phyloP scores from a whole-genome alignment of 1,284 basidiomycete species.

The Apiotrichum brassicae region DNA sequence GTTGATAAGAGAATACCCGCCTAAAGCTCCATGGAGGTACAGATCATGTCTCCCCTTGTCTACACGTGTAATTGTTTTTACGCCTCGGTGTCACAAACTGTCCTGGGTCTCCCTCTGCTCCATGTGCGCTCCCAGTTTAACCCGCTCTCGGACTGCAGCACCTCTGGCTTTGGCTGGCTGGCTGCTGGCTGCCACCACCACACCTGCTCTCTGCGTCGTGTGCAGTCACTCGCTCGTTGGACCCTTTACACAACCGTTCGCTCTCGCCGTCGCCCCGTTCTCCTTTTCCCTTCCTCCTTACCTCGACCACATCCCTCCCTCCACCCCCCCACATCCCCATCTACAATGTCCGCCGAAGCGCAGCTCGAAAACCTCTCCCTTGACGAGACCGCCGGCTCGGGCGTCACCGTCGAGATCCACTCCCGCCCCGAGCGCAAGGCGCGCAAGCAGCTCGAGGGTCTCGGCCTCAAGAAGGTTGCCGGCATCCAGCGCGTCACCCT shows the following conservation, averaged over 20 bases:
- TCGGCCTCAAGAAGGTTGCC: slow-evolving; percentile 85
- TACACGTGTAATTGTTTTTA: too few relatives aligned
- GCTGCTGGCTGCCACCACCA: neutral
- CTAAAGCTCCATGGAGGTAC: too few relatives aligned
- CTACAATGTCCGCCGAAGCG: slow-evolving; percentile 57
- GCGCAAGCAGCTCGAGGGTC: slow-evolving; percentile 62
- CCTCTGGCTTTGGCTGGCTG: too few relatives aligned
- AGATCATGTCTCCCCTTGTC: too few relatives aligned
- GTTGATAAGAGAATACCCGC: too few relatives aligned
- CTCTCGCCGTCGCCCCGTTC: neutral
- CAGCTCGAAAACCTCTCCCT: slow-evolving; percentile 56
- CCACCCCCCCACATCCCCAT: neutral
- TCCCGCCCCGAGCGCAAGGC: slow-evolving; percentile 87
- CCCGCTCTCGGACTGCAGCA: too few relatives aligned
- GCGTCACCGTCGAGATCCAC: slow-evolving; percentile 85
- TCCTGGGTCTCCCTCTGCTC: too few relatives aligned
- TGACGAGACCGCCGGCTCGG: slow-evolving; percentile 51
- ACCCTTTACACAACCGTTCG: neutral
- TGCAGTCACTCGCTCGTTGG: slow-evolving; percentile 2
- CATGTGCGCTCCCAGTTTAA: too few relatives aligned
- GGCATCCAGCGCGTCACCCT: slow-evolving; percentile 94
- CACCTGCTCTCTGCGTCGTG: too few relatives aligned
- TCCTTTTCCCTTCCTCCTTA: neutral
- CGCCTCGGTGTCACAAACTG: too few relatives aligned
- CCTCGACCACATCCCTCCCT: neutral